phyloP scores from a whole-genome alignment of 176 grass and related monocot genomes.

The Lolium multiflorum region DNA sequence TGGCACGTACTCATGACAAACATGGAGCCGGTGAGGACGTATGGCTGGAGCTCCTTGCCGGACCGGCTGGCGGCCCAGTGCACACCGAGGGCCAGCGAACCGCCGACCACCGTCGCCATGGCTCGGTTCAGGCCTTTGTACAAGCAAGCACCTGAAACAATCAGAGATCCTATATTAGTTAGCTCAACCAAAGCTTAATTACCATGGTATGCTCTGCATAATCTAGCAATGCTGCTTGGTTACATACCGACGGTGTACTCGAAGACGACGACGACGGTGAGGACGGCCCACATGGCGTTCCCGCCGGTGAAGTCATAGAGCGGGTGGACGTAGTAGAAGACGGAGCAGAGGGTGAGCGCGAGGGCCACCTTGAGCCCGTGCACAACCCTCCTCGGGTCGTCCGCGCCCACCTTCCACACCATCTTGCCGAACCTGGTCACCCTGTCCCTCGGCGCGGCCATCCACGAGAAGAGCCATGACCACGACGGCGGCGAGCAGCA shows the following conservation, averaged over 20 bases:
- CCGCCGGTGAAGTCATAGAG: slow-evolving; percentile 59
- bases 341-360: slow-evolving; percentile 58
- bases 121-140: slow-evolving; percentile 79
- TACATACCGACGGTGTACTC: slow-evolving; percentile 71
- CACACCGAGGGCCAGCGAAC: slow-evolving; percentile 57
- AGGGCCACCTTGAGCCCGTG: slow-evolving; percentile 71
- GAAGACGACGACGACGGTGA: slow-evolving; percentile 74
- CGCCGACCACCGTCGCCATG: slow-evolving; percentile 51
- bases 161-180: neutral
- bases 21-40: slow-evolving; percentile 52
- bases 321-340: slow-evolving; percentile 69
- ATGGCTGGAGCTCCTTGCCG: slow-evolving; percentile 53
- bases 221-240: neutral
- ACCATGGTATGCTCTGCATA: neutral
- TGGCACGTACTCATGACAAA: slow-evolving; percentile 57
- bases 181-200: neutral
- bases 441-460: slow-evolving; percentile 25
- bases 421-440: slow-evolving; percentile 44
- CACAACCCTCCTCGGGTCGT: slow-evolving; percentile 66
- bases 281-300: slow-evolving; percentile 67
- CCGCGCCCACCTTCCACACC: slow-evolving; percentile 56
- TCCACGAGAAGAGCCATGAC: slow-evolving; percentile 31
- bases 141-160: slow-evolving; percentile 57
- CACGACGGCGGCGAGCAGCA: neutral
- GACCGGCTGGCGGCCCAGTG: slow-evolving; percentile 59